These are phyloP conservation scores for Amauroascus niger DNA, from an alignment of 2,329 filamentous ascomycete genomes.

Conservation along the genomic window DNA sequence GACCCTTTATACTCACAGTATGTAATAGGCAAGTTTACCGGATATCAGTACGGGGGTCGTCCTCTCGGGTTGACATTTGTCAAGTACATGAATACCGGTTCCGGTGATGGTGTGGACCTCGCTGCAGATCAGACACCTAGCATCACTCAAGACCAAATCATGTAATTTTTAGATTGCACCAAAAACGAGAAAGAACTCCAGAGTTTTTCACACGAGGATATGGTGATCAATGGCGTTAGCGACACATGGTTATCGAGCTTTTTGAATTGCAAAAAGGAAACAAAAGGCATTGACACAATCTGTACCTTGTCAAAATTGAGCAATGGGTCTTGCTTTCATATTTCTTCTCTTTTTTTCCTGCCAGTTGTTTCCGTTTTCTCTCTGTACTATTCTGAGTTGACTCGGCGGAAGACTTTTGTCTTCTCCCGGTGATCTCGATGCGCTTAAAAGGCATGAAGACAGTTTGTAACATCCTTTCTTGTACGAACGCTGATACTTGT, in stretches of 20 bases:
- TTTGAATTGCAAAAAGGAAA: neutral
- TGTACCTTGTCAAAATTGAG: neutral
- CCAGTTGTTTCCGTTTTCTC: too few relatives aligned
- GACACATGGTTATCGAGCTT: neutral
- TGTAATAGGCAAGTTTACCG: conserved; percentile 75
- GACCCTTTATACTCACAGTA: conserved; percentile 21
- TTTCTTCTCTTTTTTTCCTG: too few relatives aligned
- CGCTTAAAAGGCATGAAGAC: too few relatives aligned
- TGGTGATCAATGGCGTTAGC: neutral
- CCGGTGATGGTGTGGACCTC: conserved; percentile 70
- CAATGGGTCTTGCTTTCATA: neutral
- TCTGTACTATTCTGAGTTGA: neutral
- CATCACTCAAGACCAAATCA: conserved; percentile 96
- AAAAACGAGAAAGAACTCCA: neutral
- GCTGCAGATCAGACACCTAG: conserved; percentile 46
- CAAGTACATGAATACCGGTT: conserved; percentile 70
- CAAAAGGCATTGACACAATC: neutral
- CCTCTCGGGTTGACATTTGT: conserved; percentile 89
- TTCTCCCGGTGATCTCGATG: too few relatives aligned
- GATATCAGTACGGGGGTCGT: conserved; percentile 92
- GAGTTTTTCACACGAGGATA: neutral
- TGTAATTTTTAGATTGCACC: conserved; percentile 47
- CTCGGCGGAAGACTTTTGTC: too few relatives aligned
- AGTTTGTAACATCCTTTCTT: too few relatives aligned
- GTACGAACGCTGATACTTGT: too few relatives aligned